Evolutionary conservation across 768 basidiomycete genomes (phyloP).

Genomic region (Paxillus ammoniavirescens): DNA sequence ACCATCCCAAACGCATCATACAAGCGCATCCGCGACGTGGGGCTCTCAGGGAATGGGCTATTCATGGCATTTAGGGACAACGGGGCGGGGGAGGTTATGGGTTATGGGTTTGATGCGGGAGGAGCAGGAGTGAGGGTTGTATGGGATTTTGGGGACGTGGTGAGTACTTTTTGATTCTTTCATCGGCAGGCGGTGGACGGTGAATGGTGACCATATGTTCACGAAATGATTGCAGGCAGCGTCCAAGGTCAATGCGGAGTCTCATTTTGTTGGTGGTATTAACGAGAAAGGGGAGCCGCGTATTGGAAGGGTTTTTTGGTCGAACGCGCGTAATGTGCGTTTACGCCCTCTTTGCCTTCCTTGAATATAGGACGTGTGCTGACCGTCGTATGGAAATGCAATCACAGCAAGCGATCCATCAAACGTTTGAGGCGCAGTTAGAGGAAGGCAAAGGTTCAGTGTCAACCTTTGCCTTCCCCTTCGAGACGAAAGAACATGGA

Average conservation of each 20-base stretch:
- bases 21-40: conserved; percentile 57
- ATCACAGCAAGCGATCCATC: conserved; percentile 49
- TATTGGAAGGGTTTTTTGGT: conserved; percentile 69
- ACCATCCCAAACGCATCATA: conserved; percentile 46
- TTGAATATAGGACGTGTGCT: background rate
- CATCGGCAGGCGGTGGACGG: background rate
- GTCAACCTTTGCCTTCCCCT: conserved; percentile 58
- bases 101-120: conserved; percentile 30
- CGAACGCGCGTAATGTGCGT: conserved; percentile 51
- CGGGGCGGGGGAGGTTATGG: conserved; percentile 56
- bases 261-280: conserved; percentile 57
- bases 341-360: background rate
- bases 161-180: conserved; percentile 30
- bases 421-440: conserved; percentile 52
- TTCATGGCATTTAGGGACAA: conserved; percentile 59
- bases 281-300: conserved; percentile 50
- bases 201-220: background rate
- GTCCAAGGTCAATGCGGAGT: conserved; percentile 41
- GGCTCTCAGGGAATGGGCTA: conserved; percentile 52
- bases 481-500: conserved; percentile 66
- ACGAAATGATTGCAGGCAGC: conserved; percentile 33
- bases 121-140: conserved; percentile 42
- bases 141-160: conserved; percentile 58
- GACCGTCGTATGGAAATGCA: background rate
- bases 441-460: conserved; percentile 45